phyloP scores from a whole-genome alignment of 2,329 filamentous ascomycete genomes.

The Fusarium sp. region DNA sequence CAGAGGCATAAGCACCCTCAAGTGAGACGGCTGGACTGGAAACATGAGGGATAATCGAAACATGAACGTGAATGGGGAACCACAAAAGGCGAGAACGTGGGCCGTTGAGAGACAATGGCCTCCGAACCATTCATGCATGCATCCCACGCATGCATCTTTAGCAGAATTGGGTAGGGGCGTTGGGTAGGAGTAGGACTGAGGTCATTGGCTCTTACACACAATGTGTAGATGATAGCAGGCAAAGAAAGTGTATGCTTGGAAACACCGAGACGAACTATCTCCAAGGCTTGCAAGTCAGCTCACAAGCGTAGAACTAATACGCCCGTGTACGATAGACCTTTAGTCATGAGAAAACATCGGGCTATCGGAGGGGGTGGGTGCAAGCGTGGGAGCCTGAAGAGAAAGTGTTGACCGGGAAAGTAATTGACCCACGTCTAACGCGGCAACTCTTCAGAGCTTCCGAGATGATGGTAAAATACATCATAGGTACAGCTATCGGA shows the following conservation, averaged over 20 bases:
- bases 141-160: slow-evolving; percentile 45
- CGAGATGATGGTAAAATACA: background rate
- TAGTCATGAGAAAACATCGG: slow-evolving; percentile 44
- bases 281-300: background rate
- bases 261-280: background rate
- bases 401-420: slow-evolving; percentile 26
- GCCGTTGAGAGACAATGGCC: slow-evolving; percentile 15
- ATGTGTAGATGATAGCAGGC: background rate
- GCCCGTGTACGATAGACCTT: slow-evolving; percentile 27
- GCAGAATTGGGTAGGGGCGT: slow-evolving; percentile 12
- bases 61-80: slow-evolving; percentile 23
- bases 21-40: slow-evolving; percentile 9
- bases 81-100: slow-evolving; percentile 29
- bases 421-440: slow-evolving; percentile 36
- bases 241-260: background rate
- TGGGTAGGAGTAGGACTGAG: background rate
- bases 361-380: slow-evolving; percentile 32
- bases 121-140: slow-evolving; percentile 43
- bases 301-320: slow-evolving; percentile 35
- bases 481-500: background rate
- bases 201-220: slow-evolving; percentile 8
- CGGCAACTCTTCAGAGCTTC: slow-evolving; percentile 16
- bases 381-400: slow-evolving; percentile 23
- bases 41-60: slow-evolving; percentile 46
- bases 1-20: slow-evolving; percentile 10